Evolutionary conservation across 352 stramenopile genomes (phyloP), one percentile per base, ranked within the genome.

Genomic region (Phytophthora lateralis): DNA sequence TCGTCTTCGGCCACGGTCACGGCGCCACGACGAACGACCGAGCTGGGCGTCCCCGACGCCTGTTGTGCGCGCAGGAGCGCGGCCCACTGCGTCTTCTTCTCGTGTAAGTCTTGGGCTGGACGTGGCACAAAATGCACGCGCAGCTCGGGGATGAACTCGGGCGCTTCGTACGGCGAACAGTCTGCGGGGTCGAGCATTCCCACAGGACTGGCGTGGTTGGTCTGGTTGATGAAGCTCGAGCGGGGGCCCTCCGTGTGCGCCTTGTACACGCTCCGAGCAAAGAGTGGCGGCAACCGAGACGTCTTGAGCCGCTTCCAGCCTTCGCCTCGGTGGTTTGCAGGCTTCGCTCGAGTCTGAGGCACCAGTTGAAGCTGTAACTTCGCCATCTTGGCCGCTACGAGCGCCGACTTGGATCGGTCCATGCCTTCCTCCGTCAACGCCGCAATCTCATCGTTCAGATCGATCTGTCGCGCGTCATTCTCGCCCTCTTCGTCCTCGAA

Each of bases 301-400:
- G 62, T 65, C 55, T 89, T 87, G 2, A 93, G 72, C 1, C 85
- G 80, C 57, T 91, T 91, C 85, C 82, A 93, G 50, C 82, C 85
- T 60, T 90, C 76, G 5, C 82, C 82, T 2, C 67, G 80, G 6
- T 52, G 62, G 0, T 55, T 68, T 3, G 34, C 11, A 51, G 69
- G 12, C 34, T 68, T 35, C 38, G 21, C 32, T 26, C 24, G 38
- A 12, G 20, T 21, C 6, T 43, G 51, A 20, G 48, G 34, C 29
- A 58, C 60, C 4, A 76, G 47, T 29, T 66, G 37, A 15, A 93
- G 58, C 49, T 88, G 66, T 12, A 93, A 65, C 44, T 83, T 82
- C 1, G 80, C 76, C 67, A 93, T 82, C 37, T 86, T 85, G 37
- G 66, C 66, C 3, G 71, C 73, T 64, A 88, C 74, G 11, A 90